Base-by-base conservation (phyloP, 2,329 filamentous ascomycete genomes). In the Verticillium nubilum region DNA sequence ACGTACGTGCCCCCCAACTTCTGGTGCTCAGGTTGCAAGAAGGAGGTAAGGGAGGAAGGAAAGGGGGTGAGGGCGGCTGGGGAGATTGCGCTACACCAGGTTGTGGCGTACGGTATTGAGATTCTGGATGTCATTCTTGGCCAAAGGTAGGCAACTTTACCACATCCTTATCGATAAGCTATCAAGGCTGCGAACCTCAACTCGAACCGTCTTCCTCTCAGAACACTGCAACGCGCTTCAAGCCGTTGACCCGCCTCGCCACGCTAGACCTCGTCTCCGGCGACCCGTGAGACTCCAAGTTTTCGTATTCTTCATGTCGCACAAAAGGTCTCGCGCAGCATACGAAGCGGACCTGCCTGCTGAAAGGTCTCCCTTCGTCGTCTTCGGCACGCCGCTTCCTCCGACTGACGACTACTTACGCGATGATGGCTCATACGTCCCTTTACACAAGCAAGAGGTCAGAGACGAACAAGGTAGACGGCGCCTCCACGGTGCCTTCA, bases 361-460 rank as follows among this genome's bases (percentile, higher is more conserved):
- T 59, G 80, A 85, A 60, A 83, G 88, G 69, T 87, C 90, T 15
- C 88, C 90, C 1, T 96, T 86, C 73, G 90, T 89, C 59, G 70
- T 89, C 59, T 96, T 89, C 72, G 95, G 95, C 70, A 97, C 92
- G 2, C 88, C 93, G 9, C 81, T 99, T 17, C 92, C 92, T 1
- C 85, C 90, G 3, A 78, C 86, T 61, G 91, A 96, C 68, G 81
- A 88, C 55, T 85, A 91, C 23, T 81, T 85, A 37, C 88, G 92
- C 67, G 93, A 98, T 73, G 91, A 97, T 77, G 94, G 93, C 62
- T 92, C 91, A 47, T 98, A 93, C 71, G 85, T 97, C 17, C 95
- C 95, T 0, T 76, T 97, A n/a, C 98, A 95, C 92, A 97, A 98
- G 78, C 95, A 99, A 79, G 94, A 97, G 71, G 93, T 96, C 72